Conservation (phyloP, 208 protist genomes). For the Trypanosomatidae sp. region DNA sequence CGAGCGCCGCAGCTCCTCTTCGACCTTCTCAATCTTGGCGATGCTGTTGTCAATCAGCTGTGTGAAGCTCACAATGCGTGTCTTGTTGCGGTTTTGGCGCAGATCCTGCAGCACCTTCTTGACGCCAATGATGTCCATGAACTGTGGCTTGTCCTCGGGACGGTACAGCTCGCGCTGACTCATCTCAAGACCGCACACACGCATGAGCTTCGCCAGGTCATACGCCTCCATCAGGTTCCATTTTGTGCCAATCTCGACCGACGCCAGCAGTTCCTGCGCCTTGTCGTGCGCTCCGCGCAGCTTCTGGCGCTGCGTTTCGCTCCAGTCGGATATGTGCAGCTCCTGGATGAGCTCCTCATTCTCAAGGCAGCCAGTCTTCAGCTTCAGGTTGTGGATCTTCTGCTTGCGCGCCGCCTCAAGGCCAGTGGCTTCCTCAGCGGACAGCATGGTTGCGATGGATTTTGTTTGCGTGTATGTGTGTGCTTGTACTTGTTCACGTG, state of each 20-base stretch:
- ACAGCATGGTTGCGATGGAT: constrained; percentile 30
- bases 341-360: constrained; percentile 77
- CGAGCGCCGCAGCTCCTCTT: constrained; percentile 42
- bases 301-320: constrained; percentile 70
- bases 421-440: constrained; percentile 47
- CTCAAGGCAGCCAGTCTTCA: constrained; percentile 67
- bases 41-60: constrained; percentile 67
- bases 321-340: constrained; percentile 76
- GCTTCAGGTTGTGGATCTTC: constrained; percentile 82
- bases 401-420: constrained; percentile 78
- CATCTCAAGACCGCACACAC: constrained; percentile 45
- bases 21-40: constrained; percentile 70
- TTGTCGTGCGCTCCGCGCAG: constrained; percentile 59
- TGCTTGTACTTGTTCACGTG: too few relatives aligned
- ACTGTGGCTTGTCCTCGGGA: constrained; percentile 79
- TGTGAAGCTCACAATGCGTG: constrained; percentile 62
- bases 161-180: constrained; percentile 68
- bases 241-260: constrained; percentile 66
- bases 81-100: constrained; percentile 74
- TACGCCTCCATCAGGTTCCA: constrained; percentile 76
- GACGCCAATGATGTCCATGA: constrained; percentile 57
- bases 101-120: constrained; percentile 70
- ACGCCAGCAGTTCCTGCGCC: constrained; percentile 44
- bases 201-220: constrained; percentile 74
- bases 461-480: too few relatives aligned